phyloP scores from a whole-genome alignment of 768 basidiomycete genomes.

The Boletus patriciae region DNA sequence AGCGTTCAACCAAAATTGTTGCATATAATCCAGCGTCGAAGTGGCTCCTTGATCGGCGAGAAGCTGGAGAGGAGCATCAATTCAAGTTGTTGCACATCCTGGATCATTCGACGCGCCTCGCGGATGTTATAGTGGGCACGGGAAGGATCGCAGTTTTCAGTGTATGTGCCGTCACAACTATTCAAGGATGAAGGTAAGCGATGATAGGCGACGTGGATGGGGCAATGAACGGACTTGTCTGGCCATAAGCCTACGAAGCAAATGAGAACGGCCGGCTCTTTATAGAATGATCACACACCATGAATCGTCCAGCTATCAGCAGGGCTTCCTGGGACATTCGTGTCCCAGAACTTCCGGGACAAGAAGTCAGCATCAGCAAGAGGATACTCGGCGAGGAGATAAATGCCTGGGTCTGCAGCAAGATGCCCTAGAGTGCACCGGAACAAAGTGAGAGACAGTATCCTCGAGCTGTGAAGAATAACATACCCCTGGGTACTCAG shows the following conservation, averaged over 20 bases:
- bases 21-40: slow-evolving; percentile 61
- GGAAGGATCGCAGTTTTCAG: slow-evolving; percentile 40
- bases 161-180: slow-evolving; percentile 55
- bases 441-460: neutral
- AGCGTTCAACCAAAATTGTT: slow-evolving; percentile 61
- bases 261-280: slow-evolving; percentile 1
- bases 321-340: slow-evolving; percentile 60
- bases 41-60: slow-evolving; percentile 53
- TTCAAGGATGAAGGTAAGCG: neutral
- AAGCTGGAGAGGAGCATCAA: slow-evolving; percentile 41
- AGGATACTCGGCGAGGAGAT: neutral
- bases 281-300: slow-evolving; percentile 39
- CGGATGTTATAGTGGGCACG: slow-evolving; percentile 44
- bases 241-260: slow-evolving; percentile 60
- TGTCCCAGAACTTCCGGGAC: slow-evolving; percentile 68
- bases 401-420: slow-evolving; percentile 54
- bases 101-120: slow-evolving; percentile 29
- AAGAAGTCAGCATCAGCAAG: slow-evolving; percentile 1
- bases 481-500: slow-evolving; percentile 64
- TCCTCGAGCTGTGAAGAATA: neutral
- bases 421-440: slow-evolving; percentile 46
- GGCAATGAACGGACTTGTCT: slow-evolving; percentile 45
- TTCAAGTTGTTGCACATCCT: neutral
- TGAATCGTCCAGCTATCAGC: slow-evolving; percentile 73
- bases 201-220: neutral